Evolutionary conservation across 371 early-diverging fungal genomes (phyloP), one percentile per base, ranked within the genome.

Genomic region (Mucor piriformis): DNA sequence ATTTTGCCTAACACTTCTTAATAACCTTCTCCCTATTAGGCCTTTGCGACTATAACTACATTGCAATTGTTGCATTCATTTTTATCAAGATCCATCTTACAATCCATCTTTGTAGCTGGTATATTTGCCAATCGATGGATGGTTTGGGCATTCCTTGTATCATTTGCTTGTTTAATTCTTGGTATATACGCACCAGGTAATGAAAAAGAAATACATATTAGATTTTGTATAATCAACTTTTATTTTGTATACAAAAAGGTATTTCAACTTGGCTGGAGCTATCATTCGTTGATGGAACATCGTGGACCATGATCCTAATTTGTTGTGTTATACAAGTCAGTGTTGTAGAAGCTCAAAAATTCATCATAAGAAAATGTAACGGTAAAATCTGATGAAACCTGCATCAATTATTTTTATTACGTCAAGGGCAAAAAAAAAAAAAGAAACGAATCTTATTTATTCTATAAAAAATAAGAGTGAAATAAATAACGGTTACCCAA

Each of bases 21-120:
- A n/a, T n/a, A n/a, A n/a, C n/a, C n/a, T n/a, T 48, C 3, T 51
- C 67, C 24, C 38, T 27, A 43, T 27, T 69, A 90, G 46, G 86
- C 94, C 4, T 95, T 93, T 73, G 72, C 84, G 21, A 76, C 84
- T 18, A 71, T 95, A 50, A 93, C 91, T 6, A 80, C 86, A 2
- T 70, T 95, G 63, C 95, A 95, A 72, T 73, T 95, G 7, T 70
- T 85, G 16, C 94, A 95, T 57, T 82, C 86, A 3, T 94, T 95
- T 69, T 65, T 91, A 23, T 90, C 92, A 8, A 73, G 92, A 34
- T 92, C 29, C 74, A 76, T 20, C 66, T 74, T n/a, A n/a, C n/a
- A n/a, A 12, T 88, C 89, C 35, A 61, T 94, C 16, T 90, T 95
- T 70, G 69, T 54, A 18, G 88, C 84, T 2, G 91, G 89, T 10